Evolutionary conservation across 2,329 filamentous ascomycete species (phyloP), one percentile per base, ranked within the genome.

Genomic region (Beauveria rudraprayagi): DNA sequence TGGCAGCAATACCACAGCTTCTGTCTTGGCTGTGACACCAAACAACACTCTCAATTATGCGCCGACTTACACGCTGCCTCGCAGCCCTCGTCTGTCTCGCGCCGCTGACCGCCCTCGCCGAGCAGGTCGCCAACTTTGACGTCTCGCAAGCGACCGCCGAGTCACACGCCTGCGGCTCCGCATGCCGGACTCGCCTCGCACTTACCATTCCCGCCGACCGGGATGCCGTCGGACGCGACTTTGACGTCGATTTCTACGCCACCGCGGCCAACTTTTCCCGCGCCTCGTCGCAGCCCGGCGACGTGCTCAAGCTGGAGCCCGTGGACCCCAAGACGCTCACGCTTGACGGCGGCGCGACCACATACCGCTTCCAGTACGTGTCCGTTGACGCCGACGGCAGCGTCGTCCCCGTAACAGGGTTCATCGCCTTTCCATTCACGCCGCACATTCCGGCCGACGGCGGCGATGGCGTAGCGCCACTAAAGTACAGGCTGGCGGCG

Each of bases 311-410:
- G 47, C 37, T 66, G 11, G 24, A 62, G 53, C 54, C 62, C 9
- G 26, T 65, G 11, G 58, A 67, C 30, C 37, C 64, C 5, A 16
- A 19, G 17, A 14, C 44, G 1, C 41, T 65, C 24, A 44, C 53
- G 1, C 51, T 66, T 14, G 60, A 61, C n/a, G 47, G 50, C 19
- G 64, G 64, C 40, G 61, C 62, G 2, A 57, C 61, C 2, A 48
- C 59, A 5, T 66, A 57, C 37, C 61, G 61, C 47, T 52, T 67
- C 43, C 66, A 67, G 22, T 67, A 67, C 41, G 61, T 60, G 16
- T 64, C 65, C 2, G 10, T 56, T 8, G 64, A 64, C 54, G 34
- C 63, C 2, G 59, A 64, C 30, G 63, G 55, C 37, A 55, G 60
- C 1, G 26, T 44, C 1, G 64, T 66, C 16, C 64, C 65, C 1